Percentiles rank a stretch among this genome's conserved stretches.
phyloP scores from a whole-genome alignment of 768 basidiomycete genomes.

The Lactifluus hygrophoroides region DNA sequence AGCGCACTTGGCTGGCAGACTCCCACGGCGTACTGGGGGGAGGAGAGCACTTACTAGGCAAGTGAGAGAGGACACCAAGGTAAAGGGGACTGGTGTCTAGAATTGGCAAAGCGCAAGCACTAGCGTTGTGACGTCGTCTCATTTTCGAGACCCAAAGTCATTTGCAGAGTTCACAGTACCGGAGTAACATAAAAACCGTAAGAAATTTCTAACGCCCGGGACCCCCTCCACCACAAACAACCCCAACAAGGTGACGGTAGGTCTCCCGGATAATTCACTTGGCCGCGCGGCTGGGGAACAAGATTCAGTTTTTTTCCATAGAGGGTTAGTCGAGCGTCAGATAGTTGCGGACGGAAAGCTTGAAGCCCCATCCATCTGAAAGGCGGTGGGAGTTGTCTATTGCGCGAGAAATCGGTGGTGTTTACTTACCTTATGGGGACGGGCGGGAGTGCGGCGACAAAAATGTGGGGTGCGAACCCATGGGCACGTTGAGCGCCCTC shows the following conservation, averaged over 20 bases:
- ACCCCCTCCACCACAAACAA: not conserved
- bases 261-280: not conserved
- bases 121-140: too few relatives aligned
- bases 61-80: not conserved
- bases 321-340: slow-evolving; percentile 5
- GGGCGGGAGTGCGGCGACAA: too few relatives aligned
- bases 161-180: too few relatives aligned
- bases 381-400: not conserved
- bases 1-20: not conserved
- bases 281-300: not conserved
- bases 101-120: too few relatives aligned
- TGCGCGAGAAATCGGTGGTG: too few relatives aligned
- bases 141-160: too few relatives aligned
- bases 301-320: not conserved
- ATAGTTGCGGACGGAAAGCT: not conserved
- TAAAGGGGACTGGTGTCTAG: too few relatives aligned
- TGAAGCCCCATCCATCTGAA: not conserved
- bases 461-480: not conserved
- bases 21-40: not conserved
- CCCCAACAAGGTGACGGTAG: not conserved
- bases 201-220: not conserved
- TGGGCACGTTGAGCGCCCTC: not conserved
- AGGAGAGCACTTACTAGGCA: not conserved
- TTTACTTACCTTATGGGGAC: too few relatives aligned
- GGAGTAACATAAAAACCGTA: not conserved